Evolutionary conservation across 208 protist genomes (phyloP).

Genomic region (Acanthamoeba culbertsoni): DNA sequence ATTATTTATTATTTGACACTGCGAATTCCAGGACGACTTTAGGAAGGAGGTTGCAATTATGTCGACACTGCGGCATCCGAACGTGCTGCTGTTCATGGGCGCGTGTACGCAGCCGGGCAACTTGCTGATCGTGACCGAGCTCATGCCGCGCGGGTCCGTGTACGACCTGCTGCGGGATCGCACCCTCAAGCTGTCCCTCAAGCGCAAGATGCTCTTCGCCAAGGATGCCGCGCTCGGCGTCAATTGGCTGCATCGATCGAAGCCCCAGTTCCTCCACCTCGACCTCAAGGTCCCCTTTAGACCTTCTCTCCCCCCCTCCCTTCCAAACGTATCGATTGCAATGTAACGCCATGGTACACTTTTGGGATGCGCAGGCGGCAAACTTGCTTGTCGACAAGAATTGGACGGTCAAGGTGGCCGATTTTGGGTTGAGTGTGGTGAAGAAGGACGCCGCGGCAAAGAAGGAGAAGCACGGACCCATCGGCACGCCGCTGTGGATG

Average conservation of each 20-base stretch:
- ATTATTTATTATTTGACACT: no score
- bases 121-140: conserved; percentile 46
- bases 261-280: conserved; percentile 56
- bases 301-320: neutral
- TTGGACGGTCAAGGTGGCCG: conserved; percentile 58
- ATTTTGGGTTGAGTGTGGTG: conserved; percentile 49
- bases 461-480: conserved; percentile 59
- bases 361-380: neutral
- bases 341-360: neutral
- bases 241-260: conserved; percentile 58
- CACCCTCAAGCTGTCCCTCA: conserved; percentile 29
- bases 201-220: conserved; percentile 58
- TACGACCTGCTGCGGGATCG: conserved; percentile 46
- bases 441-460: conserved; percentile 58
- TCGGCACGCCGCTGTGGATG: conserved; percentile 58
- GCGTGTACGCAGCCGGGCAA: conserved; percentile 58
- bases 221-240: conserved; percentile 54
- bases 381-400: conserved; percentile 32
- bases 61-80: conserved; percentile 47
- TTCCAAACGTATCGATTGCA: neutral
- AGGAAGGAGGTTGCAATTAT: conserved; percentile 59
- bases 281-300: conserved; percentile 27
- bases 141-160: conserved; percentile 47
- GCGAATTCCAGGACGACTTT: conserved; percentile 60
- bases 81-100: conserved; percentile 60